phyloP scores from a whole-genome alignment of 345 rosid species.

The Bruguiera gymnorhiza region DNA sequence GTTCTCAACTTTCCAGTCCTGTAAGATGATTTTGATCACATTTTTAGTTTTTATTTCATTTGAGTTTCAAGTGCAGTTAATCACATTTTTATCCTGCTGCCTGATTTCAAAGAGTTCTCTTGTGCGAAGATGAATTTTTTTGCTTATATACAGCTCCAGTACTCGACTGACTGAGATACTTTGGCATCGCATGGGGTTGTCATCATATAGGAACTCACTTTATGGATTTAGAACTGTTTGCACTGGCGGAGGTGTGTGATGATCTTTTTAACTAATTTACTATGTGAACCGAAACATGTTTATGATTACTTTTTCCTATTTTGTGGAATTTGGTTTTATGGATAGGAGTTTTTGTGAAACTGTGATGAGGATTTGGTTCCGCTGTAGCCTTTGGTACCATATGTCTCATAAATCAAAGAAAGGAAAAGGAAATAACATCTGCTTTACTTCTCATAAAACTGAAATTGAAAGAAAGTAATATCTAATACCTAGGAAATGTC shows the following conservation, averaged over 20 bases:
- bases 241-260: slow-evolving; percentile 53
- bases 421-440: no score
- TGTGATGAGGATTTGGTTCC: not conserved
- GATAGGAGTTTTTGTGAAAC: not conserved
- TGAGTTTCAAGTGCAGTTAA: not conserved
- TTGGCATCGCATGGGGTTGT: slow-evolving; percentile 35
- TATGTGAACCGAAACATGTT: not conserved
- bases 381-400: not conserved
- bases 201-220: slow-evolving; percentile 46
- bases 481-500: no score
- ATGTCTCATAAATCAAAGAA: not conserved
- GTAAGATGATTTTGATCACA: not conserved
- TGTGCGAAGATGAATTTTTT: slow-evolving; percentile 16
- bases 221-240: slow-evolving; percentile 71
- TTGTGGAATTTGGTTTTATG: no score
- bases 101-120: slow-evolving; percentile 13
- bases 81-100: not conserved
- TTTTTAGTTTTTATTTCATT: not conserved
- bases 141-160: slow-evolving; percentile 42
- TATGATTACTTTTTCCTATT: not conserved
- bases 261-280: slow-evolving; percentile 15
- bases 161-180: slow-evolving; percentile 38
- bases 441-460: no score
- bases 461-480: no score
- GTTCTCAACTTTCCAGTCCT: not conserved